Base-by-base conservation (phyloP, 2,329 filamentous ascomycete genomes). In the Thielaviopsis populi region DNA sequence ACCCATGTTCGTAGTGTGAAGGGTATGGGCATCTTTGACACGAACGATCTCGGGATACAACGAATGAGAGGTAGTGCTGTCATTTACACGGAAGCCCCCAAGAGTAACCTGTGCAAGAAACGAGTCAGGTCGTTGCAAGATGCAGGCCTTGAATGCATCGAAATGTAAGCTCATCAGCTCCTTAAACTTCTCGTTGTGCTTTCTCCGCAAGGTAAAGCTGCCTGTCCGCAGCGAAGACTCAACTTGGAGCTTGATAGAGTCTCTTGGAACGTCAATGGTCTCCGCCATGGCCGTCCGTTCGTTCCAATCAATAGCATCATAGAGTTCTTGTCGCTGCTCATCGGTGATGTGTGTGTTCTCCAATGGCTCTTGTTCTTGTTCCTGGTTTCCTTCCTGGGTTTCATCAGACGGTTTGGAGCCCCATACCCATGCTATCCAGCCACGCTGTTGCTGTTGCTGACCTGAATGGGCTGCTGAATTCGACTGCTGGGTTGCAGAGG, bases 281-380 rank as follows among this genome's bases (percentile, higher is more conserved):
- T 96, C 91, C 0, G 90, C 81, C 46, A 99, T 80, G 1, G 88
- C 89, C 66, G 91, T 86, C 77, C 96, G 97, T 74, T 99, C 94
- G 67, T 99, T 89, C 86, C 92, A 99, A 70, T 97, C 94, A 70
- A 99, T 99, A 60, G 90, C 95, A 69, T 95, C 87, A 73, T 97
- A 99, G 10, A 99, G 81, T 74, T 99, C 92, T 72, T 97, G 91
- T 50, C 92, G 86, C 73, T 99, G 91, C 73, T 97, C 86, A 67
- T 99, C 94, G 0, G 89, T 95, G 80, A 99, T 95, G 66, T 90
- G 83, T 0, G 86, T 89, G 67, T 91, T 88, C 15, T 61, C 63
- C 19, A 8, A 42, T 17, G 85, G 74, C 59, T 75, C 76, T 58
- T 77, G 80, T 54, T 88, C 79, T 61, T 86, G 79, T 46, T 65